Evolutionary conservation across 768 basidiomycete genomes (phyloP).

Genomic region (Tylopilus balloui): DNA sequence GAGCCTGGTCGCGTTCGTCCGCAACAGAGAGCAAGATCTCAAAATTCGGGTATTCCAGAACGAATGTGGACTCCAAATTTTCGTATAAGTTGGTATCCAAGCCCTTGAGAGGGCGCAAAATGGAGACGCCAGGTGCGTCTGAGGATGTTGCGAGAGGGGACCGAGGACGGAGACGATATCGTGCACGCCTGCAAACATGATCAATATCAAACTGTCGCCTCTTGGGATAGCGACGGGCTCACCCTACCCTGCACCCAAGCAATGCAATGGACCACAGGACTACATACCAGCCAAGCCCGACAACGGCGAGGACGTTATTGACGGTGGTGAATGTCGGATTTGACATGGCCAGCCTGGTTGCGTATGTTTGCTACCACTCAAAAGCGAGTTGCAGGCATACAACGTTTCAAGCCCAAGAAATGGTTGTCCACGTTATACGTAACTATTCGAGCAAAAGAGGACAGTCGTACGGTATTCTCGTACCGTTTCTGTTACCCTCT

Average conservation of each 20-base stretch:
- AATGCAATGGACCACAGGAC: constrained; percentile 61
- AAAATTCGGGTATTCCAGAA: constrained; percentile 85
- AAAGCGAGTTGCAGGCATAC: no score
- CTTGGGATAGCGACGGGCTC: constrained; percentile 28
- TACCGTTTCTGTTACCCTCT: constrained; percentile 56
- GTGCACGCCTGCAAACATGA: constrained; percentile 51
- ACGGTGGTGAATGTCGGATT: constrained; percentile 7
- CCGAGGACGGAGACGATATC: constrained; percentile 65
- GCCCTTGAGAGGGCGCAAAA: constrained; percentile 91
- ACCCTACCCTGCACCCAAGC: constrained; percentile 70
- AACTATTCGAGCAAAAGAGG: constrained; percentile 34
- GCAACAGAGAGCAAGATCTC: constrained; percentile 92
- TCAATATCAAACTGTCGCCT: constrained; percentile 1
- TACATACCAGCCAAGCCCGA: constrained; percentile 57
- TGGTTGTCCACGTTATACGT: constrained; percentile 4
- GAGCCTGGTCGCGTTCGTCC: constrained; percentile 82
- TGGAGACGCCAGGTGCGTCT: constrained; percentile 81
- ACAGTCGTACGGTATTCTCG: constrained; percentile 60
- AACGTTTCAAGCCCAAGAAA: background rate
- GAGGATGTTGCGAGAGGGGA: constrained; percentile 54
- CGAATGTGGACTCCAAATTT: constrained; percentile 91
- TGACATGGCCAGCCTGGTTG: constrained; percentile 11
- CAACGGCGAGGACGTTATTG: constrained; percentile 26
- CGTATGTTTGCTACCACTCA: background rate
- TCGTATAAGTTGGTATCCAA: constrained; percentile 94